Conservation (phyloP, 2,329 filamentous ascomycete genomes). For the Cylindrodendrum hubeiense region DNA sequence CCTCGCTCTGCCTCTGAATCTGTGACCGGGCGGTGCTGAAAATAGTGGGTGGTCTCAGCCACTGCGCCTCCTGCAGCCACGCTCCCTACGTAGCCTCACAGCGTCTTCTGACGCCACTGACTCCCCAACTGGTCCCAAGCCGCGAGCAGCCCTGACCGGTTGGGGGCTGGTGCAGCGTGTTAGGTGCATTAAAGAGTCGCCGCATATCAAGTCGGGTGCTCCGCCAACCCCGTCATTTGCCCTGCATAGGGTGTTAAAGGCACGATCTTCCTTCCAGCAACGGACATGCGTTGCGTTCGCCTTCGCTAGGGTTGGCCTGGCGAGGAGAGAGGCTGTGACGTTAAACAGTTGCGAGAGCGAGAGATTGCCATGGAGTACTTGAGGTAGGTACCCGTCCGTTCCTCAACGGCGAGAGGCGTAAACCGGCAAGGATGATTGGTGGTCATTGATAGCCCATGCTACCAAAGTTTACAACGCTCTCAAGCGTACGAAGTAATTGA, state of each 20-base stretch:
- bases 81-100: not conserved
- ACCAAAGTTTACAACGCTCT: not conserved
- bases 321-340: not conserved
- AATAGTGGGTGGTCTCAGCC: conserved; percentile 16
- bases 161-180: not conserved
- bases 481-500: no score
- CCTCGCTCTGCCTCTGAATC: not conserved
- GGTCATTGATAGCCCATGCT: not conserved
- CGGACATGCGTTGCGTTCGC: not conserved
- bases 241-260: not conserved
- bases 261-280: not conserved
- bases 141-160: not conserved
- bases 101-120: not conserved
- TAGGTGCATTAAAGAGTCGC: not conserved
- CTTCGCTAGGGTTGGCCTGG: not conserved
- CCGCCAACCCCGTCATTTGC: not conserved
- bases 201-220: not conserved
- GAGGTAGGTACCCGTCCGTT: not conserved
- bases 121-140: not conserved
- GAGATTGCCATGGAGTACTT: not conserved
- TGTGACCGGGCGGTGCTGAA: conserved; percentile 8
- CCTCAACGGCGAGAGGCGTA: conserved; percentile 1
- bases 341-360: not conserved
- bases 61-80: conserved; percentile 15
- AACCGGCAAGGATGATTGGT: not conserved